Base-by-base conservation (phyloP, 352 stramenopile species). In the Globisporangium irregulare region DNA sequence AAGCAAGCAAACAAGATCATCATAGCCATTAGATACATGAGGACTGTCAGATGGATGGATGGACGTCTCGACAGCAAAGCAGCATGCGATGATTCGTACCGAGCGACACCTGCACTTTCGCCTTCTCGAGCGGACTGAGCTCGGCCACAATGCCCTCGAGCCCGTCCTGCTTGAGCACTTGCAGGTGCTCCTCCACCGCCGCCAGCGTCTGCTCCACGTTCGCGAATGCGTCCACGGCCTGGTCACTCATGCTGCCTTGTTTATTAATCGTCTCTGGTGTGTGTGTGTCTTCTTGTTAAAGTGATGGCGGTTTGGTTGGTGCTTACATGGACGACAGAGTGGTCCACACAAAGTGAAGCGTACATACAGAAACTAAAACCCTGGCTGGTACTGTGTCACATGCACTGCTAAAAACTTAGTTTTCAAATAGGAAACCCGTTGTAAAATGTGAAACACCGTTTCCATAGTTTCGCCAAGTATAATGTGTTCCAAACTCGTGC, bases 41-140 rank as follows among this genome's bases (percentile, higher is more conserved):
- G 32, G 32, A 38, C 32, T 38, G 32, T 38, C 32, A 8, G 4
- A 18, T 29, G 50, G n/a, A 22, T 50, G 43, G 48, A 25, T 29
- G n/a, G 22, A 56, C 9, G 20, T 34, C 54, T 25, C n/a, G 4
- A 32, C 6, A 12, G n/a, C 46, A 46, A 18, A 62, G 5, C 18
- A 48, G 2, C 24, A 53, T 29, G 25, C 6, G 24, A n/a, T 24
- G 38, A 20, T 62, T 50, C 56, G 32, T 62, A 96, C 88, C 86
- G 3, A 96, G 67, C 20, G 85, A 91, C 51, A 96, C 88, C 64
- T 94, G 82, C 61, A 94, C 78, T 68, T 95, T 96, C 34, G 88
- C 88, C 46, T 89, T 87, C 64, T 94, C 84, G 29, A 96, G 63
- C 20, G 85, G 81, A 64, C 70, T 81, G 1, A 94, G 74, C 36